phyloP scores from a whole-genome alignment of 139 green algal species.

The Coelastrella sp. region DNA sequence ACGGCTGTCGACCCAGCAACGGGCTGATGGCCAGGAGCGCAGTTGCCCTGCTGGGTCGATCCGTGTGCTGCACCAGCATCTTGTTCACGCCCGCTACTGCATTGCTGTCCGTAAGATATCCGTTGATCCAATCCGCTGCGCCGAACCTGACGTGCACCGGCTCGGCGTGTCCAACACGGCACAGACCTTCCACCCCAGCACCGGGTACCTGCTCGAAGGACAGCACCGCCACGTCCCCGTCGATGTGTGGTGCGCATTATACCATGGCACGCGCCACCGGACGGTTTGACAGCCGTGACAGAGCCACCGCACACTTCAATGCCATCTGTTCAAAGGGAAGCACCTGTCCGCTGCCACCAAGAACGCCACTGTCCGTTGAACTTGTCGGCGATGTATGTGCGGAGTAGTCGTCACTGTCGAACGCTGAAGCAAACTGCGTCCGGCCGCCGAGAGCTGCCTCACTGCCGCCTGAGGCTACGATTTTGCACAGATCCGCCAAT shows the following conservation, averaged over 20 bases:
- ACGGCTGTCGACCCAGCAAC: neutral
- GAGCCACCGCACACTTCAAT: conserved; percentile 55
- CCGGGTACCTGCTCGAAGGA: conserved; percentile 60
- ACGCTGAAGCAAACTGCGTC: neutral
- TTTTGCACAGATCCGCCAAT: neutral
- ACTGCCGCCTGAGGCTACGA: neutral
- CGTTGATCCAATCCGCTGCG: conserved; percentile 64
- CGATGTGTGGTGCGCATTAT: conserved; percentile 30
- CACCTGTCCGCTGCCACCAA: conserved; percentile 12
- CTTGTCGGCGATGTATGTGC: too few relatives aligned
- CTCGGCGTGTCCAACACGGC: conserved; percentile 28
- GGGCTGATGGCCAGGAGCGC: neutral
- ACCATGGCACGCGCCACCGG: conserved; percentile 66
- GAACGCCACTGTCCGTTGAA: conserved; percentile 4
- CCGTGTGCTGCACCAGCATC: conserved; percentile 24
- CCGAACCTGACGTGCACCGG: conserved; percentile 65
- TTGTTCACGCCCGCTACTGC: neutral
- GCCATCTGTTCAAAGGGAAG: conserved; percentile 52
- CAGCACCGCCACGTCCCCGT: conserved; percentile 34
- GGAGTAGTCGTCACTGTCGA: conserved; percentile 29
- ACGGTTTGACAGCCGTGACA: conserved; percentile 62
- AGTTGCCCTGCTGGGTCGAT: conserved; percentile 22
- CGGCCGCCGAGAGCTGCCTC: neutral
- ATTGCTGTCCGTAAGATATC: conserved; percentile 6
- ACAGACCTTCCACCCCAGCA: conserved; percentile 62